Percentiles rank a stretch among this genome's conserved stretches.
These are phyloP conservation scores for Conidiobolus incongruus DNA, from an alignment of 371 early-diverging fungal species.

Conservation along the genomic window DNA sequence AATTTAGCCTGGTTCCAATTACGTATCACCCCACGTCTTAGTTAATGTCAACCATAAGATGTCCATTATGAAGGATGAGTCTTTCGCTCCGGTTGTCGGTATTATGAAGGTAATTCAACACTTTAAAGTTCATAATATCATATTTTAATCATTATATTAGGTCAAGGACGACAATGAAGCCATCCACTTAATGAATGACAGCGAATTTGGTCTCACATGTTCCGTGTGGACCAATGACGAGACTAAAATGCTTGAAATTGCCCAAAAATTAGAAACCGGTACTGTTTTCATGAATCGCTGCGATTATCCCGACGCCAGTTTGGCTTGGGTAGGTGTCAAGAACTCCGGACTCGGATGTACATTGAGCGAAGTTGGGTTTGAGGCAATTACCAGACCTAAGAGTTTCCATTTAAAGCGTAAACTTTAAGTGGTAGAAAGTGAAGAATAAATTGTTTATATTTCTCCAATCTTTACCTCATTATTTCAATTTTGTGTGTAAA, in stretches of 20 bases:
- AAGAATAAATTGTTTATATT: too few species aligned
- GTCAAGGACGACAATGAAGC: constrained; percentile 53
- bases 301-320: constrained; percentile 56
- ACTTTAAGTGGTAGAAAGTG: too few species aligned
- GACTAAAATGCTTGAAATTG: constrained; percentile 31
- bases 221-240: constrained; percentile 53
- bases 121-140: too few species aligned
- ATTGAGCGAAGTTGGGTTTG: constrained; percentile 15
- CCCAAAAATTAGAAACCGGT: constrained; percentile 48
- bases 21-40: constrained; percentile 54
- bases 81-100: constrained; percentile 67
- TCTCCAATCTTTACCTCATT: too few species aligned
- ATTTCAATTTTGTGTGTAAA: too few species aligned
- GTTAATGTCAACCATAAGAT: constrained; percentile 46
- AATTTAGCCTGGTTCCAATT: constrained; percentile 36
- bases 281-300: constrained; percentile 75
- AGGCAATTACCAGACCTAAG: constrained; percentile 29
- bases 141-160: too few species aligned
- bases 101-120: constrained; percentile 59
- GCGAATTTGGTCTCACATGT: constrained; percentile 60
- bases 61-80: constrained; percentile 64
- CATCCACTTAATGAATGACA: constrained; percentile 55
- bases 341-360: constrained; percentile 59
- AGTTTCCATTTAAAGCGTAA: constrained; percentile 19
- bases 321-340: constrained; percentile 66